Base-by-base conservation (phyloP, 2,329 filamentous ascomycete species). In the Venturia oleaginea region DNA sequence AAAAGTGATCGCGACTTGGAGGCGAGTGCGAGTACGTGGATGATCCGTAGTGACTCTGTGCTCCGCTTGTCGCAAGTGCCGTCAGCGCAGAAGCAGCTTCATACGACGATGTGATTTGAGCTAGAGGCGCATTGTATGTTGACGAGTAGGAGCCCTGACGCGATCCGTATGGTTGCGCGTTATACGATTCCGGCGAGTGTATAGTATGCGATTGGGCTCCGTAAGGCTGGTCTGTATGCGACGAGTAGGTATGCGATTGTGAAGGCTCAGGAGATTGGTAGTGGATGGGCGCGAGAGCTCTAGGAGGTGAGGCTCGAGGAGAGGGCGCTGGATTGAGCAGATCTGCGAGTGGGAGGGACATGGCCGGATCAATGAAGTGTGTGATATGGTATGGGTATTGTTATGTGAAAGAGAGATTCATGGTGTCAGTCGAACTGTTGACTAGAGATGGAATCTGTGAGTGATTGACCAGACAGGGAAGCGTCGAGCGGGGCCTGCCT, bases 321-420 rank as follows among this genome's bases (percentile, higher is more conserved):
- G 65, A 59, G 46, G 71, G 68, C 59, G 70, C 70, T 22, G 74
- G 74, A 68, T 77, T 77, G 65, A 76, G 72, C 64, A 77, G 70
- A 30, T 70, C 71, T 30, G 75, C 75, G 27, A 72, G 67, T 64
- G 66, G 70, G 65, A 70, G 69, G 32, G 70, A 68, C 70, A 71
- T 71, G 63, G 63, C 61, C 19, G 32, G 40, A n/a, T 60, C 19
- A 7, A 3, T 8, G 24, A 15, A 37, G 24, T n/a, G 30, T 7
- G 17, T 15, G 19, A 19, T 1, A 3, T 57, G 13, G 51, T 19
- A 27, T 57, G 27, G 11, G 27, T 57, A 10, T 22, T n/a, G 51
- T 57, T 22, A 57, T 19, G 7, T n/a, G 51, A n/a, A n/a, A 22
- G 27, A 57, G 8, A 51, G 46, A 57, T 34, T 1, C 51, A 57